Conservation (phyloP, 805 yeast genomes). For the Kockiozyma suomiensis region DNA sequence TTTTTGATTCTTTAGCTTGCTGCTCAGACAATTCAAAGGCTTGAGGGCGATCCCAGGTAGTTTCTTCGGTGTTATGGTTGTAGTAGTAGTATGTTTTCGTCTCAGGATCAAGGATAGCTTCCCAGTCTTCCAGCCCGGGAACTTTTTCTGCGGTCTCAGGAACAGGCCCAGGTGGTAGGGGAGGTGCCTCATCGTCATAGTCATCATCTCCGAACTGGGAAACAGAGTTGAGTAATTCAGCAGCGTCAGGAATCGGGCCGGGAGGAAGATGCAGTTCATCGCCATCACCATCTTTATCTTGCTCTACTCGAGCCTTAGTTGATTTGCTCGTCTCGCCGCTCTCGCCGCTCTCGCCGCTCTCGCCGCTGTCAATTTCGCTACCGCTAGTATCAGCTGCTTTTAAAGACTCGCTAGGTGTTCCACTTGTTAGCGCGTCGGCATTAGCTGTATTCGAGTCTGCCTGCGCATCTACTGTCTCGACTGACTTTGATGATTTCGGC, state of each 20-base stretch:
- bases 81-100: constrained; percentile 36
- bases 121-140: constrained; percentile 37
- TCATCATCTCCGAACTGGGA: neutral
- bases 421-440: neutral
- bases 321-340: no score
- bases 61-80: constrained; percentile 35
- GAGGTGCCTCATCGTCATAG: constrained; percentile 25
- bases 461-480: neutral
- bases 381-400: neutral
- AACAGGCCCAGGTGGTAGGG: constrained; percentile 34
- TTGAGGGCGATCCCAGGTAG: constrained; percentile 40
- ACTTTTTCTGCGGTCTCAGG: constrained; percentile 27
- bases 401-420: neutral
- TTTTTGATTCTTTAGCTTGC: neutral
- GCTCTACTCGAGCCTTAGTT: no score
- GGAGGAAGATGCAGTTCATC: constrained; percentile 1
- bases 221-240: neutral
- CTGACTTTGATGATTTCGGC: neutral
- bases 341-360: neutral
- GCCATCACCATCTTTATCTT: neutral
- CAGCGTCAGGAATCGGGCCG: neutral
- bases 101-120: constrained; percentile 36
- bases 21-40: neutral
- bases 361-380: neutral
- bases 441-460: neutral